Evolutionary conservation across 345 rosid genomes (phyloP).

Genomic region (Eucalyptus victrix): DNA sequence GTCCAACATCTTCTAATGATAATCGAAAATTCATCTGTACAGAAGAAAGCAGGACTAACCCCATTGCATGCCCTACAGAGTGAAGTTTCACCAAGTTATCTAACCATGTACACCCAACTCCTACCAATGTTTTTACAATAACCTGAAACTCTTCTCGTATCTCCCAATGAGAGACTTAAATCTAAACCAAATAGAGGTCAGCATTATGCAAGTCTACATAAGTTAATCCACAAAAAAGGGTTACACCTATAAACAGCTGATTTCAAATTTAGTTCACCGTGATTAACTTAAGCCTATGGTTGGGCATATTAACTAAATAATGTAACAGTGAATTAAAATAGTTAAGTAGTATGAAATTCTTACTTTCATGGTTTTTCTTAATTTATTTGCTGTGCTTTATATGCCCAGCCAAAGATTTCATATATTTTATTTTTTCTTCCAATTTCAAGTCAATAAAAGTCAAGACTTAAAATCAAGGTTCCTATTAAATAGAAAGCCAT

Average conservation of each 20-base stretch:
- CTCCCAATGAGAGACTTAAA: background rate
- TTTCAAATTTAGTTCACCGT: background rate
- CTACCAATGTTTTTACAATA: background rate
- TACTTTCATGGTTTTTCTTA: background rate
- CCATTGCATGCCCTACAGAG: background rate
- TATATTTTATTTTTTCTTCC: background rate
- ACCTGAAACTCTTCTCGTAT: background rate
- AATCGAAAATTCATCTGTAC: background rate
- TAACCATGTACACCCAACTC: background rate
- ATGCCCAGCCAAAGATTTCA: background rate
- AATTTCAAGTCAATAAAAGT: background rate
- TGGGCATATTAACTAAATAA: background rate
- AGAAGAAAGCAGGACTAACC: background rate
- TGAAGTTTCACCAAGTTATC: background rate
- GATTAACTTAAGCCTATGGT: background rate
- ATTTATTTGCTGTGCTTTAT: background rate
- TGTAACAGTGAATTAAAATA: background rate
- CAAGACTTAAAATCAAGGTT: background rate
- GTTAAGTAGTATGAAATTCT: background rate
- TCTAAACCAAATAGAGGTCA: background rate
- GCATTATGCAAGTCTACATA: background rate
- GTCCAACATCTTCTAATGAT: background rate
- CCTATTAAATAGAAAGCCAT: background rate
- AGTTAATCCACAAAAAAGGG: background rate
- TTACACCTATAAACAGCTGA: background rate